Evolutionary conservation across 768 basidiomycete genomes (phyloP).

Genomic region (Leccinum uliginosum): DNA sequence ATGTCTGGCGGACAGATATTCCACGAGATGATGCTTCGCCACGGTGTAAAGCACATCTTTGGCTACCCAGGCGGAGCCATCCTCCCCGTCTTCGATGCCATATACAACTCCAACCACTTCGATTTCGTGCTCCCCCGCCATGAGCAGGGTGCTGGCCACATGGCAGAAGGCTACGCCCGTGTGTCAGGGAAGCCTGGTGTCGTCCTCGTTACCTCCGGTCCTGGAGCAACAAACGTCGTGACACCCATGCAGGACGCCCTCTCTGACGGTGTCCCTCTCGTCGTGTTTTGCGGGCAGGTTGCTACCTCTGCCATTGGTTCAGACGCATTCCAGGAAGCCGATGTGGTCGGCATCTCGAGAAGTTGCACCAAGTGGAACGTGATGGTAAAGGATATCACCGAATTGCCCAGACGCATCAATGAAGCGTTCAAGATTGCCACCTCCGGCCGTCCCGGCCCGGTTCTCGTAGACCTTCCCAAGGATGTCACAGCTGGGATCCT

Average conservation of each 20-base stretch:
- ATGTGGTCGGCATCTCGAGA: slow-evolving; percentile 92
- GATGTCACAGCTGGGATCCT: slow-evolving; percentile 95
- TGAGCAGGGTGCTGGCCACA: slow-evolving; percentile 98
- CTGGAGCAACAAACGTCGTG: slow-evolving; percentile 96
- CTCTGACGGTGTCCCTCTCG: slow-evolving; percentile 88
- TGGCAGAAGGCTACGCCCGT: slow-evolving; percentile 98
- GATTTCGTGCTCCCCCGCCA: slow-evolving; percentile 95
- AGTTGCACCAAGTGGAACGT: slow-evolving; percentile 99
- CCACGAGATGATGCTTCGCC: slow-evolving; percentile 99
- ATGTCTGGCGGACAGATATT: slow-evolving; percentile 96
- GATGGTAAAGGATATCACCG: slow-evolving; percentile 96
- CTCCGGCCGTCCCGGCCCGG: slow-evolving; percentile 94
- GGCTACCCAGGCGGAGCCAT: slow-evolving; percentile 98
- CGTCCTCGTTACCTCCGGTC: slow-evolving; percentile 96
- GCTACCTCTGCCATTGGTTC: slow-evolving; percentile 99
- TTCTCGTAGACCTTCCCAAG: slow-evolving; percentile 98
- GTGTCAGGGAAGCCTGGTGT: slow-evolving; percentile 98
- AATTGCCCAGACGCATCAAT: slow-evolving; percentile 92
- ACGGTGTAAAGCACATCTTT: slow-evolving; percentile 93
- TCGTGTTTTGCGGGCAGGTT: slow-evolving; percentile 98
- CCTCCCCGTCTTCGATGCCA: slow-evolving; percentile 99
- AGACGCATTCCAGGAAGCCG: slow-evolving; percentile 98
- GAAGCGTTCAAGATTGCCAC: slow-evolving; percentile 99
- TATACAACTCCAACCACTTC: slow-evolving; percentile 93
- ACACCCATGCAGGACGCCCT: slow-evolving; percentile 98